These are phyloP conservation scores for Marasmius fiardii DNA, from an alignment of 1,284 basidiomycete genomes.

Conservation along the genomic window DNA sequence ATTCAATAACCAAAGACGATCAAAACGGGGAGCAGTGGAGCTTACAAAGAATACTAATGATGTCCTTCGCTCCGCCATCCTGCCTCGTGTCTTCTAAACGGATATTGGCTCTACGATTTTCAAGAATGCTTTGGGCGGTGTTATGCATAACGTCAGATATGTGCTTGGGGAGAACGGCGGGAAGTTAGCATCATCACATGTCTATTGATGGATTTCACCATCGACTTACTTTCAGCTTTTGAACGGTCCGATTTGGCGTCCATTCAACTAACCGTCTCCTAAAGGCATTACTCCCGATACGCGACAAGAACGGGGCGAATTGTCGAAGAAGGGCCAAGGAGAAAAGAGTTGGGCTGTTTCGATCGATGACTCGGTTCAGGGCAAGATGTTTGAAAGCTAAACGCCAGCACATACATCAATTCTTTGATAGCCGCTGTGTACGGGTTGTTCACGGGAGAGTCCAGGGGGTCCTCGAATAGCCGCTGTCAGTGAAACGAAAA, in stretches of 20 bases:
- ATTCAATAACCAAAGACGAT: not conserved
- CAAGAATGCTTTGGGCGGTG: slow-evolving; percentile 38
- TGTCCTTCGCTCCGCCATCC: slow-evolving; percentile 35
- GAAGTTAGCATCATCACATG: not conserved
- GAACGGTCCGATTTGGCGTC: slow-evolving; percentile 37
- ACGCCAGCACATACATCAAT: slow-evolving; percentile 36
- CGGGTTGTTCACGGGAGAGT: slow-evolving; percentile 37
- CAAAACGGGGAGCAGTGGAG: slow-evolving; percentile 6
- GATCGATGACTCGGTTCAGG: not conserved
- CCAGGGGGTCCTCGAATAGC: slow-evolving; percentile 32
- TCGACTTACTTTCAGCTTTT: slow-evolving; percentile 31
- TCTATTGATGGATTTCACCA: not conserved
- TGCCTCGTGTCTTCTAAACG: slow-evolving; percentile 16
- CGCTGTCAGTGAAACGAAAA: not conserved
- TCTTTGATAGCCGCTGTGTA: slow-evolving; percentile 47
- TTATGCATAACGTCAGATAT: slow-evolving; percentile 47
- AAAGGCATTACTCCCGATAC: slow-evolving; percentile 38
- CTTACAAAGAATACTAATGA: slow-evolving; percentile 49
- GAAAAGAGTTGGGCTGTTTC: slow-evolving; percentile 40
- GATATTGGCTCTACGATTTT: slow-evolving; percentile 30
- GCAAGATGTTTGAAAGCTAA: not conserved
- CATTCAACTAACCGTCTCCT: slow-evolving; percentile 43
- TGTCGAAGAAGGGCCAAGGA: slow-evolving; percentile 42
- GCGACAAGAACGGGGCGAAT: slow-evolving; percentile 43
- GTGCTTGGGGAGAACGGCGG: slow-evolving; percentile 12